Evolutionary conservation across 176 grass and related monocot species (phyloP).

Genomic region (Eragrostis curvula): DNA sequence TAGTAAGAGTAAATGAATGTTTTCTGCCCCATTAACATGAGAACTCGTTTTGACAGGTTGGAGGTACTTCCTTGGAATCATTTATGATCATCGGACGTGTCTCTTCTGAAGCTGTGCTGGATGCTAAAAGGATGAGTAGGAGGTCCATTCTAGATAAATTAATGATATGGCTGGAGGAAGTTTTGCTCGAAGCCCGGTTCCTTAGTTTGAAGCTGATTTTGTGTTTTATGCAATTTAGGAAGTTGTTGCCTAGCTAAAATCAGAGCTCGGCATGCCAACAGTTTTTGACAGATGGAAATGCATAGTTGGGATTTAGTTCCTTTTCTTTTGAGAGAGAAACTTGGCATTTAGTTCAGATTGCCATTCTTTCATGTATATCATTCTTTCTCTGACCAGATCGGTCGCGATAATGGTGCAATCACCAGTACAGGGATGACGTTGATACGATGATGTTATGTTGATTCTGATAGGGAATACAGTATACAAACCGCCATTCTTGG

Average conservation of each 20-base stretch:
- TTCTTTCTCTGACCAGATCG: neutral
- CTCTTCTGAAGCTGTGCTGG: constrained; percentile 78
- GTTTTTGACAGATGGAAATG: constrained; percentile 22
- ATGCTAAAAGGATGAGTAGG: constrained; percentile 58
- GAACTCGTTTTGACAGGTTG: constrained; percentile 53
- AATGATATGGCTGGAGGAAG: constrained; percentile 65
- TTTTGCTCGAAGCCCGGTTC: constrained; percentile 63
- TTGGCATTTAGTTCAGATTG: constrained; percentile 12
- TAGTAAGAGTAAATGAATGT: neutral
- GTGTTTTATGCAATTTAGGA: constrained; percentile 57
- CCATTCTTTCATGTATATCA: constrained; percentile 26
- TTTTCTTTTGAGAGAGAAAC: neutral
- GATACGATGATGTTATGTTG: neutral
- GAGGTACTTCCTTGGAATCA: constrained; percentile 65
- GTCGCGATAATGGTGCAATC: constrained; percentile 3
- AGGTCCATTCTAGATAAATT: constrained; percentile 46
- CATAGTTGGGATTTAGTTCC: constrained; percentile 8
- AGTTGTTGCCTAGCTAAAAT: constrained; percentile 41
- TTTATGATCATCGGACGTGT: constrained; percentile 76
- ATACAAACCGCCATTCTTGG: neutral
- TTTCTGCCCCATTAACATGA: constrained; percentile 23
- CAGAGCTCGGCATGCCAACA: neutral
- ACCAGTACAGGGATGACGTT: neutral
- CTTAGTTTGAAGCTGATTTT: constrained; percentile 56
- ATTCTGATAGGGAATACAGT: constrained; percentile 7